A percentile compares a stretch with the other conserved stretches of the same genome.
These are phyloP conservation scores for Pugionium cornutum DNA, from an alignment of 345 rosid genomes.

Conservation along the genomic window DNA sequence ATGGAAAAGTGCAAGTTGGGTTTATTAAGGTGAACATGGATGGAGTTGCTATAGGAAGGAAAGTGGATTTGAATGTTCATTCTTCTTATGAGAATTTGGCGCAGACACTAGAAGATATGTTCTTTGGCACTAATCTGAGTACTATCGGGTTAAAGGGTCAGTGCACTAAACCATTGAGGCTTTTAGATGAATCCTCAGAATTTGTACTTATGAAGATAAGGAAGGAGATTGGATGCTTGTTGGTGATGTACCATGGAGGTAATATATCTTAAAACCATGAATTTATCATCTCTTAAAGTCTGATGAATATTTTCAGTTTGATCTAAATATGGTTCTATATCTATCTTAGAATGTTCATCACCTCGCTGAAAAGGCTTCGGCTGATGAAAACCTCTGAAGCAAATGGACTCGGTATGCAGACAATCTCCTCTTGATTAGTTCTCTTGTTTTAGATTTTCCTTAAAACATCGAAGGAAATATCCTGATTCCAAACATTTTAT, in stretches of 20 bases:
- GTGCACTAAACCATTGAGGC: conserved; percentile 48
- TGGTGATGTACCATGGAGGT: conserved; percentile 99
- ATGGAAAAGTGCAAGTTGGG: conserved; percentile 59
- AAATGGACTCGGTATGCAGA: conserved; percentile 69
- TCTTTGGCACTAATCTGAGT: conserved; percentile 49
- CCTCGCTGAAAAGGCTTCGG: conserved; percentile 80
- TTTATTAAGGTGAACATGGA: conserved; percentile 91
- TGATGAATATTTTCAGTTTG: conserved; percentile 1
- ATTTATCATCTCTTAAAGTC: neutral
- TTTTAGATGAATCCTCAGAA: conserved; percentile 80
- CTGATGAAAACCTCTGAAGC: conserved; percentile 89
- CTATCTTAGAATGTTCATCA: conserved; percentile 68
- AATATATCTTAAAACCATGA: conserved; percentile 24
- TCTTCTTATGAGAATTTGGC: conserved; percentile 68
- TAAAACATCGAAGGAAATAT: no score
- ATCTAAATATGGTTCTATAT: conserved; percentile 7
- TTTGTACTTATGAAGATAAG: conserved; percentile 87
- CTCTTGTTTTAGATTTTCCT: no score
- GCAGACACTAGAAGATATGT: conserved; percentile 76
- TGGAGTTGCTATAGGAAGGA: conserved; percentile 87
- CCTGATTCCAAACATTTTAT: conserved; percentile 2
- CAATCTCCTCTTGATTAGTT: neutral
- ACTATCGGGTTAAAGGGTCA: conserved; percentile 39
- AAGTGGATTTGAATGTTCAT: conserved; percentile 80
- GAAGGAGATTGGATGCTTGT: conserved; percentile 99